phyloP scores from a whole-genome alignment of 306 rosid species.

The Cucurbita pepo region DNA sequence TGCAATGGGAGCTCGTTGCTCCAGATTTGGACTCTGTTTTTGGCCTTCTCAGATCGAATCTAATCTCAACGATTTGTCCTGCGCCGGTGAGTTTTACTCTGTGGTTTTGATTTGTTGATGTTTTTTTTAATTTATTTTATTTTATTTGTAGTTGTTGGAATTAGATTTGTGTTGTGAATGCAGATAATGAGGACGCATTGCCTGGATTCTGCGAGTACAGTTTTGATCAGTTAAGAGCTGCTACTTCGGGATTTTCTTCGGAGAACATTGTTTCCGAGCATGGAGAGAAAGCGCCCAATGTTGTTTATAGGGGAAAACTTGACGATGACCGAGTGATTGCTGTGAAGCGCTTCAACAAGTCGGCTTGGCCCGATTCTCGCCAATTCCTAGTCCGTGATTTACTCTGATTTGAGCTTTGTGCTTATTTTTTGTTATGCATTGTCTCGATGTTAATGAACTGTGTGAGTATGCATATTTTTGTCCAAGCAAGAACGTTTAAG shows the following conservation, averaged over 20 bases:
- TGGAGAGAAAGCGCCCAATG: constrained; percentile 98
- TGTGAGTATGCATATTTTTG: background rate
- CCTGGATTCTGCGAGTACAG: constrained; percentile 62
- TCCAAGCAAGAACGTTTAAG: background rate
- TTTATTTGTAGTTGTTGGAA: background rate
- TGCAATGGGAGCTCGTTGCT: constrained; percentile 96
- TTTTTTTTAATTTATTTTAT: background rate
- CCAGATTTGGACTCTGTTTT: constrained; percentile 66
- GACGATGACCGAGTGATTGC: constrained; percentile 62
- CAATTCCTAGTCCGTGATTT: constrained; percentile 65
- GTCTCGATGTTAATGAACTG: background rate
- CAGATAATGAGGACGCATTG: constrained; percentile 52
- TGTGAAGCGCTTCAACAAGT: constrained; percentile 82
- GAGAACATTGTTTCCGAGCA: constrained; percentile 93
- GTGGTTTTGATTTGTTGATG: background rate
- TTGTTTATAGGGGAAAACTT: constrained; percentile 68
- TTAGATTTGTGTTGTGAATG: constrained; percentile 10
- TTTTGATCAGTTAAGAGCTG: constrained; percentile 60
- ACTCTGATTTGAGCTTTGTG: background rate
- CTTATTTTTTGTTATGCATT: background rate
- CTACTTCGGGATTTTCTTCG: constrained; percentile 74
- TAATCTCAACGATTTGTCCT: constrained; percentile 43
- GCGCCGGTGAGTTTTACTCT: constrained; percentile 31
- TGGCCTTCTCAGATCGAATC: constrained; percentile 76
- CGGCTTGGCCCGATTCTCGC: constrained; percentile 98